Evolutionary conservation across 305 asterid species (phyloP), one percentile per base, ranked within the genome.

Genomic region (Rubia peregrina): DNA sequence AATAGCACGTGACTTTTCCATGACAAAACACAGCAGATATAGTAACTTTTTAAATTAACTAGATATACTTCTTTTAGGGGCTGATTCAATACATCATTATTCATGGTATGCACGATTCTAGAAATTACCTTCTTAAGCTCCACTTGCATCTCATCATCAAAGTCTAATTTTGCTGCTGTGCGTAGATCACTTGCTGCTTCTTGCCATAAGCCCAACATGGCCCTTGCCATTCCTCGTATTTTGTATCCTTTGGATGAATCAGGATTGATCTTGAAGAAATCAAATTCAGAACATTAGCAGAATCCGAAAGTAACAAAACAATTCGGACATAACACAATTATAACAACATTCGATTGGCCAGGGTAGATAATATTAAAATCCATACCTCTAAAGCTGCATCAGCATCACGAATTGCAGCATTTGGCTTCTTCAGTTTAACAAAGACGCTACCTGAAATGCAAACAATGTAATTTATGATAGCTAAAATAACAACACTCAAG

Each of bases 221-320:
- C 86, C 81, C 85, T 82, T 40, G 95, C 94, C 82, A 86, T 81
- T 44, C 97, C 96, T 70, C 96, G 86, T 67, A 84, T 78, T 88
- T 93, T 93, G 66, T 84, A 93, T n/a, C 96, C 97, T 77, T 85
- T 89, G 9, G 95, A 93, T 33, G 92, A 89, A 83, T 88, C 95
- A 22, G 89, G 86, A 69, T 89, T 86, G 77, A 90, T 86, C 97
- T 92, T 74, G 65, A 60, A 81, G 26, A 57, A 71, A 55, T 76
- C 56, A 41, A 26, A 13, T 63, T 62, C 63, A 69, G 65, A 65
- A 77, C 57, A 55, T 65, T 9, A 71, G 51, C 19, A 69, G 59
- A 70, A 4, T 49, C 42, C 33, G 36, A 21, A 59, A 59, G 33
- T 21, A 19, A 59, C 17, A 59, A 55, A 43, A 67, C 65, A 64